Evolutionary conservation across 1,139 yeast species (phyloP), one percentile per base, ranked within the genome.

Genomic region (Trichomonascaceae sp.): DNA sequence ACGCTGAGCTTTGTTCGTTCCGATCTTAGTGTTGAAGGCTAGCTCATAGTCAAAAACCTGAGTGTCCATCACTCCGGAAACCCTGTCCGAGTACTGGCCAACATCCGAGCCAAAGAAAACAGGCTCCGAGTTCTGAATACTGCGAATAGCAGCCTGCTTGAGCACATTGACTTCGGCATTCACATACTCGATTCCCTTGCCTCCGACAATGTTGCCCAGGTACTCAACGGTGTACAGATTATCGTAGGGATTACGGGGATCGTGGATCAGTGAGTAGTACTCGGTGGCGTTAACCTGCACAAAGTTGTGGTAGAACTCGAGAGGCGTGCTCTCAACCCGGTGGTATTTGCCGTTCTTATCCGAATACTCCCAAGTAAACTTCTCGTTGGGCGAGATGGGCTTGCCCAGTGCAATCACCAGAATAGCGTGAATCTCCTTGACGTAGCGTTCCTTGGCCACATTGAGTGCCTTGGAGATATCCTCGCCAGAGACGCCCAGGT

Each of bases 21-120:
- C 64, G 48, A 73, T 57, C 16, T 46, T 51, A 30, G 74, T 67
- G 37, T 71, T 71, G 51, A 74, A 73, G 0, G 71, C 78, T 29
- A 73, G 59, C 35, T 60, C 56, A 49, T 69, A 74, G 50, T 73
- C 70, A 64, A 69, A 74, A 2, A 72, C 70, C 13, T 61, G 55
- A 20, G 64, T 60, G 46, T 74, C 82, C 52, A 75, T 61, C 13
- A 72, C 52, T 11, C 82, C 82, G 3, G 65, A 46, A 5, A 44
- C 41, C 11, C 64, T 51, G 47, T 70, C 67, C 32, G 61, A 57
- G 46, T 65, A 74, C 51, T 74, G 71, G 16, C 76, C 77, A 22
- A 74, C 80, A 46, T 75, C 81, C n/a, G 71, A 71, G 6, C 81
- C 81, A 49, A 75, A 75, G 56, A 75, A 75, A 9, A 75, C 73